These are phyloP conservation scores for Verticillium klebahnii DNA, from an alignment of 2,329 filamentous ascomycete genomes.

Conservation along the genomic window DNA sequence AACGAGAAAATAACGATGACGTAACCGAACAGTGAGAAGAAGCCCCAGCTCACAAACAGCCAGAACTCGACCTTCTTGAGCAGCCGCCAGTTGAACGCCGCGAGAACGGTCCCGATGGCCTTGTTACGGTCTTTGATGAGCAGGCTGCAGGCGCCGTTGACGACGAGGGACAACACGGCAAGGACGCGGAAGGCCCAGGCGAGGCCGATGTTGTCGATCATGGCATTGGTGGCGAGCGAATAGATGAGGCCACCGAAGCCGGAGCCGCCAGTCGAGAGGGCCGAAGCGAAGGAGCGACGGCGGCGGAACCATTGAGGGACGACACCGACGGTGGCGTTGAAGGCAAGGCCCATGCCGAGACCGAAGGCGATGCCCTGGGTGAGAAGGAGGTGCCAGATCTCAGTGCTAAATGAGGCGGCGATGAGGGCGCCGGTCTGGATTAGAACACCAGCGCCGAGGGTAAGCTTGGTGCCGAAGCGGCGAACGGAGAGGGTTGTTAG, in stretches of 20 bases:
- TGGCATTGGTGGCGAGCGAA: conserved; percentile 61
- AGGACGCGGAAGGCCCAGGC: conserved; percentile 64
- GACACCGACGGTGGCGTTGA: conserved; percentile 63
- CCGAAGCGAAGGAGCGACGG: conserved; percentile 64
- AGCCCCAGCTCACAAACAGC: conserved; percentile 62
- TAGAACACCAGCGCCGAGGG: conserved; percentile 59
- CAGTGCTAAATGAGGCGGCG: conserved; percentile 61
- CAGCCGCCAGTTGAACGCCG: conserved; percentile 60
- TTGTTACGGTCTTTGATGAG: conserved; percentile 69
- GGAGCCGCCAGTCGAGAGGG: conserved; percentile 64
- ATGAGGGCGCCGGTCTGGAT: conserved; percentile 63
- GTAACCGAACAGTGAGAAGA: conserved; percentile 70
- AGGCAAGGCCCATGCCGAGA: conserved; percentile 73
- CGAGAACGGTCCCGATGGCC: conserved; percentile 60
- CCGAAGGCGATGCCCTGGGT: conserved; percentile 73
- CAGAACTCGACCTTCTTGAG: conserved; percentile 60
- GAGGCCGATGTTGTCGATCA: conserved; percentile 60
- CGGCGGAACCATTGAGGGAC: conserved; percentile 72
- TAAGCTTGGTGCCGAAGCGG: conserved; percentile 56
- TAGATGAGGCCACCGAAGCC: conserved; percentile 72
- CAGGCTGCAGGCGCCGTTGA: conserved; percentile 60
- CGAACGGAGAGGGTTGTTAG: conserved; percentile 59
- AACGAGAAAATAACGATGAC: conserved; percentile 73
- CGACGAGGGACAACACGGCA: conserved; percentile 57
- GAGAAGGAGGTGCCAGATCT: conserved; percentile 73